Percentiles rank a stretch among this genome's conserved stretches.
These are phyloP conservation scores for Neocucurbitaria cava DNA, from an alignment of 2,329 filamentous ascomycete species.

Conservation along the genomic window DNA sequence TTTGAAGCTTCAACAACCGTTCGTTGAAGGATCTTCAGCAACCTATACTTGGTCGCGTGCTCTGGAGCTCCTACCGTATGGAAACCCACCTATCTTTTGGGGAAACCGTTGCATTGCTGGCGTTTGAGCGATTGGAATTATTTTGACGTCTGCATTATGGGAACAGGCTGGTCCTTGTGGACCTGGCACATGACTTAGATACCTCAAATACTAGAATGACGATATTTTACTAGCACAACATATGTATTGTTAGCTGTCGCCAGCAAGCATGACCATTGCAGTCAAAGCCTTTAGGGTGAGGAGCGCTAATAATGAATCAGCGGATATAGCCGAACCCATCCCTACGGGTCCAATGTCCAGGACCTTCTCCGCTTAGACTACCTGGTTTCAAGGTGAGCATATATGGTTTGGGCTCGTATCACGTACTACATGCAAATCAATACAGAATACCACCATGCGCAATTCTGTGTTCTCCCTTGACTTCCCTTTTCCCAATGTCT, in stretches of 20 bases:
- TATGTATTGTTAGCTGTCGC: background rate
- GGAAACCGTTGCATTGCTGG: background rate
- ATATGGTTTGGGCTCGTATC: background rate
- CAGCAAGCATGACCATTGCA: background rate
- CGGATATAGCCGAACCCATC: background rate
- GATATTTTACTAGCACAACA: background rate
- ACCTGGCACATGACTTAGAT: background rate
- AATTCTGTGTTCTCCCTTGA: background rate
- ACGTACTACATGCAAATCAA: background rate
- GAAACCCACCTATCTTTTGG: background rate
- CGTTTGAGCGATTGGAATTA: background rate
- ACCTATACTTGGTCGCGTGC: background rate
- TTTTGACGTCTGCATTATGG: background rate
- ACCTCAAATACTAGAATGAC: background rate
- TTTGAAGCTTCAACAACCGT: conserved; percentile 13
- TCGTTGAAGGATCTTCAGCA: background rate
- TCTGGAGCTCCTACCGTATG: background rate
- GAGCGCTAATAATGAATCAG: too few relatives aligned
- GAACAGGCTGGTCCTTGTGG: conserved; percentile 2
- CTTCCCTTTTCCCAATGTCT: background rate
- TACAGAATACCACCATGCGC: background rate
- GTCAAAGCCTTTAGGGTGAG: background rate
- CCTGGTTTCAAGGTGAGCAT: background rate
- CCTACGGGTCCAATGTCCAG: background rate
- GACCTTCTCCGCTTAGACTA: background rate